Conservation (phyloP, 257 asterid genomes). For the Rauvolfia tetraphylla region DNA sequence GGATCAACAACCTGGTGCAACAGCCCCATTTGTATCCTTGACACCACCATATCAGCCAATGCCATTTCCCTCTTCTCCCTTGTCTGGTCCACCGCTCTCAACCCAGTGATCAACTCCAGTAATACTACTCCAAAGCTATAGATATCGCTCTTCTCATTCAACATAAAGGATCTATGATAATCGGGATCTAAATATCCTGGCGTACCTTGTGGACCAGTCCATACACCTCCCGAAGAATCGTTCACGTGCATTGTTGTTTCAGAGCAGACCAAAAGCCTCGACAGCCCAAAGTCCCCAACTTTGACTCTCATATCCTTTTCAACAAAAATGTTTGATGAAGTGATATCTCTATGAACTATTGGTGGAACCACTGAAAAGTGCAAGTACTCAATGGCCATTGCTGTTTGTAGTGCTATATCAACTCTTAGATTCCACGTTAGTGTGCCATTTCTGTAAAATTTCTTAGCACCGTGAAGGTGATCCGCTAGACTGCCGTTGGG, state of each 20-base stretch:
- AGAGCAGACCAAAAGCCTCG: constrained; percentile 64
- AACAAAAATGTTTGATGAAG: constrained; percentile 78
- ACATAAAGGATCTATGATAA: constrained; percentile 65
- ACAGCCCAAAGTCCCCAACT: constrained; percentile 89
- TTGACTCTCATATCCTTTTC: constrained; percentile 83
- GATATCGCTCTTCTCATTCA: constrained; percentile 90
- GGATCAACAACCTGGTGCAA: constrained; percentile 83
- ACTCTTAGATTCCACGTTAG: constrained; percentile 67
- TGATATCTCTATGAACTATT: constrained; percentile 81
- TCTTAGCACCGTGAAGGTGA: constrained; percentile 72
- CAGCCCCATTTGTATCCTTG: constrained; percentile 89
- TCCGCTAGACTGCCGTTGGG: constrained; percentile 88
- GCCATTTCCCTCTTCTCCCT: constrained; percentile 86
- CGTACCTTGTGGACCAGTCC: constrained; percentile 98
- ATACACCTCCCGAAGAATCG: constrained; percentile 60
- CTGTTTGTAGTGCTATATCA: constrained; percentile 72
- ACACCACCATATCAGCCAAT: constrained; percentile 83
- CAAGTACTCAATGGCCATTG: constrained; percentile 76
- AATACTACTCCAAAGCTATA: constrained; percentile 91
- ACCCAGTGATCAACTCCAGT: constrained; percentile 78
- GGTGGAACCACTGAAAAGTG: constrained; percentile 83
- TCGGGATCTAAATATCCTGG: constrained; percentile 95
- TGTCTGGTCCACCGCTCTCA: constrained; percentile 78
- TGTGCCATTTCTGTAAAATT: constrained; percentile 33
- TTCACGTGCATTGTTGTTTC: constrained; percentile 39